Conservation (phyloP, 345 rosid genomes). For the Eucalyptus microcorys region DNA sequence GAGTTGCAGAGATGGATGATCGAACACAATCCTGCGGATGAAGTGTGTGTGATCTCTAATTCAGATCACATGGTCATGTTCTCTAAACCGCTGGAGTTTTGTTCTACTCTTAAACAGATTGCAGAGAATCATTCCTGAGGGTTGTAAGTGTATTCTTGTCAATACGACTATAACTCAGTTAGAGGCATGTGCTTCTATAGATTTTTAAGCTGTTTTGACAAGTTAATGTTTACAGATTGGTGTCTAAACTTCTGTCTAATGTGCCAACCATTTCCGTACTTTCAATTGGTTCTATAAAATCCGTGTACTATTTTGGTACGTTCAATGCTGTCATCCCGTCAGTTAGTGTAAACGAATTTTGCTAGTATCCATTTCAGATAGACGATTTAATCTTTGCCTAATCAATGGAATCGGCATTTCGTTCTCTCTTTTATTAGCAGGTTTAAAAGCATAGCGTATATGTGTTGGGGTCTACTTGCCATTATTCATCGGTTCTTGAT, state of each 20-base stretch:
- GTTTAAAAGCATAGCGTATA: neutral
- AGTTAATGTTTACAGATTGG: neutral
- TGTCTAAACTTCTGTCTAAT: neutral
- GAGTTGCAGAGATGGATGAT: slow-evolving; percentile 20
- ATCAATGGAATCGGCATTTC: neutral
- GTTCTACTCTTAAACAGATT: slow-evolving; percentile 6
- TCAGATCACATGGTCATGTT: slow-evolving; percentile 39
- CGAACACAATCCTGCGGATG: slow-evolving; percentile 7
- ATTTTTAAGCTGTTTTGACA: neutral
- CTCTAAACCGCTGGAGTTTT: slow-evolving; percentile 14
- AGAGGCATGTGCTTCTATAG: neutral
- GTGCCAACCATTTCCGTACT: neutral
- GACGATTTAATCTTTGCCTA: neutral
- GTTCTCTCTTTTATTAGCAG: neutral
- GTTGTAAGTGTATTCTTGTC: neutral
- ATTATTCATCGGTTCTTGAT: neutral
- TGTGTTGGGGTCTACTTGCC: neutral
- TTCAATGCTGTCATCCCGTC: neutral
- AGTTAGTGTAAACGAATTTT: neutral
- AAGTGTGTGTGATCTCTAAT: slow-evolving; percentile 5
- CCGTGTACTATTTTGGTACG: neutral
- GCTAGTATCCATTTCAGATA: neutral
- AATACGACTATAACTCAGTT: neutral
- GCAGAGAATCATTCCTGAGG: slow-evolving; percentile 1
- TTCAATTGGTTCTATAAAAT: neutral